These are phyloP conservation scores for Murraya paniculata DNA, from an alignment of 345 rosid species.

Conservation along the genomic window DNA sequence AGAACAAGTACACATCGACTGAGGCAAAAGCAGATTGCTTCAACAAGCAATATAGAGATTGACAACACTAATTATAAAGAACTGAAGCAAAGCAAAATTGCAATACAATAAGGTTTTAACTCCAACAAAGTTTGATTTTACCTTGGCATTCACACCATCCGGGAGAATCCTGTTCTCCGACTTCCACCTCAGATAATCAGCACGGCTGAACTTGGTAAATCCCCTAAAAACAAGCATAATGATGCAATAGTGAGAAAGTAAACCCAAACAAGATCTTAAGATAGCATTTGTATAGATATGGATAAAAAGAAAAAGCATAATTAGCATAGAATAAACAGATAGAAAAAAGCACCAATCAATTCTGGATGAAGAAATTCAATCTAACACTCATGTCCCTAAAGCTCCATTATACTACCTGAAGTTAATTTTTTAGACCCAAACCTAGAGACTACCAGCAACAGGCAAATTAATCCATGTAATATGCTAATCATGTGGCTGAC, in stretches of 20 bases:
- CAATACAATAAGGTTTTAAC: not conserved
- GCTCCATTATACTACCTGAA: not conserved
- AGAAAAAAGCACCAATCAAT: too few species aligned
- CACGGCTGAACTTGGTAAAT: slow-evolving; percentile 51
- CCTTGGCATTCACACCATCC: slow-evolving; percentile 64
- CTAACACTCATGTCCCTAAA: not conserved
- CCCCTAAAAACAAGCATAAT: slow-evolving; percentile 31
- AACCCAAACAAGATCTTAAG: not conserved
- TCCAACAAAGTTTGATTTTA: slow-evolving; percentile 7
- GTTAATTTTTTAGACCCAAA: not conserved
- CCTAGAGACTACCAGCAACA: not conserved
- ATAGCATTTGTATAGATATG: not conserved
- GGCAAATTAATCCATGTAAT: not conserved
- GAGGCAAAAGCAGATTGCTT: not conserved
- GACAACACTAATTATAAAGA: not conserved
- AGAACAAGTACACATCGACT: not conserved
- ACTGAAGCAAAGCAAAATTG: not conserved
- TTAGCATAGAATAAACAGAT: too few species aligned
- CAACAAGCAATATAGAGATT: not conserved
- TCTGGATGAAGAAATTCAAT: not conserved
- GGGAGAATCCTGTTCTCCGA: slow-evolving; percentile 39
- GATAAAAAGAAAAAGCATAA: too few species aligned
- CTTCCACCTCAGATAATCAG: slow-evolving; percentile 49
- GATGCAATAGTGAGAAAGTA: not conserved
- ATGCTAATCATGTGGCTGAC: not conserved